Conservation (phyloP, 192 early-diverging fungal genomes). For the Dispira simplex region DNA sequence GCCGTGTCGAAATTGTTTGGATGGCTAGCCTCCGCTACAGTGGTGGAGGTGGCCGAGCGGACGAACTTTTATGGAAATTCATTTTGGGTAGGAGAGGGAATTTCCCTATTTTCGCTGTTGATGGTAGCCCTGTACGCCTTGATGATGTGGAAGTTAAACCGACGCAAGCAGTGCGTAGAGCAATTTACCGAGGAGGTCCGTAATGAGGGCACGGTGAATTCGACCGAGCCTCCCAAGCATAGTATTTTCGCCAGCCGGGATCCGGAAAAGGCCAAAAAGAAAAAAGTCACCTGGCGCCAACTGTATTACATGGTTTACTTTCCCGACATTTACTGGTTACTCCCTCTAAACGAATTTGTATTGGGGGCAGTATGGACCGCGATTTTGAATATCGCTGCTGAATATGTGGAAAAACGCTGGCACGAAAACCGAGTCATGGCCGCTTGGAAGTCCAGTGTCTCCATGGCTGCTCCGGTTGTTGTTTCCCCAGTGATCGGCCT, state of each 20-base stretch:
- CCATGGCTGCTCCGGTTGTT: constrained; percentile 36
- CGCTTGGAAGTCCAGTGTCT: constrained; percentile 28
- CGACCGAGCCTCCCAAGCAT: constrained; percentile 11
- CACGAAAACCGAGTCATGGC: constrained; percentile 23
- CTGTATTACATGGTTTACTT: constrained; percentile 16
- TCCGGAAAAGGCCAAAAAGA: background rate
- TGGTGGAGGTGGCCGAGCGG: constrained; percentile 21
- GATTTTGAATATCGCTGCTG: constrained; percentile 26
- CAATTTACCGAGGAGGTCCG: too few relatives aligned
- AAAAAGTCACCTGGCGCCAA: background rate
- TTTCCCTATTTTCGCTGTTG: constrained; percentile 29
- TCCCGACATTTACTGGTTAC: constrained; percentile 30
- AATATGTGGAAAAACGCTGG: constrained; percentile 31
- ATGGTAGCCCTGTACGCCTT: constrained; percentile 31
- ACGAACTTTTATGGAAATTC: constrained; percentile 21
- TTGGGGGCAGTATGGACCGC: constrained; percentile 30
- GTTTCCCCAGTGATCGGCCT: constrained; percentile 34
- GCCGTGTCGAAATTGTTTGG: constrained; percentile 25
- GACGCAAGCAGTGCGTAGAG: background rate
- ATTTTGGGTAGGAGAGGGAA: constrained; percentile 33
- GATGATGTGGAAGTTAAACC: constrained; percentile 21
- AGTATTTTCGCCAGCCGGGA: background rate
- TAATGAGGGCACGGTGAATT: constrained; percentile 6
- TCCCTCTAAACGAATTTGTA: constrained; percentile 22
- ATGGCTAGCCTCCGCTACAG: constrained; percentile 24